Evolutionary conservation across 768 basidiomycete genomes (phyloP), one percentile per base, ranked within the genome.

Genomic region (Chalciporus piperatus): DNA sequence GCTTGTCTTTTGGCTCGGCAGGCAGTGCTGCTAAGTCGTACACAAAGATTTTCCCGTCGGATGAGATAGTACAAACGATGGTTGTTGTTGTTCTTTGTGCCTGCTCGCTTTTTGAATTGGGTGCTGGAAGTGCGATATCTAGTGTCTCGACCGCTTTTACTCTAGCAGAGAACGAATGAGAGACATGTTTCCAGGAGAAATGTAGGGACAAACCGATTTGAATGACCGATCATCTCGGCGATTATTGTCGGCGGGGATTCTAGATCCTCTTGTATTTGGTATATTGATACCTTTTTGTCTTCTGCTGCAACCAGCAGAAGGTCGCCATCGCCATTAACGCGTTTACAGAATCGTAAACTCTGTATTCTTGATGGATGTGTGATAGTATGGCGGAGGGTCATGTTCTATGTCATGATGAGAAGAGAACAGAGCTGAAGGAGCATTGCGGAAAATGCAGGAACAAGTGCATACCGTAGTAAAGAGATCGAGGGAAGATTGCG

Each of bases 291-390:
- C 61, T 89, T 89, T 58, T 88, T 92, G 66, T 98, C 93, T 70
- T 99, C 97, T 6, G 88, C 93, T 3, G 83, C 89, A 7, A 85
- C 90, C 45, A 96, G 75, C 7, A 98, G 72, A 28, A 95, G 66
- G 60, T 94, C 88, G 38, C 79, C 81, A 0, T 72, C 68, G 2
- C 77, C 79, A 22, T 72, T 70, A 0, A 80, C 76, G 41, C 83
- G 79, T 56, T 76, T 76, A 63, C 79, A 83, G 70, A 98, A 98
- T 46, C 76, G 78, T 42, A 92, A 66, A 59, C 89, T 89, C 56
- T 98, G 95, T 57, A 98, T 79, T 8, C 97, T 83, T 6, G 91
- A 84, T 1, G 87, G 75, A 57, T 96, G 92, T 0, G 73, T 75
- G 56, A 98, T 78, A 0, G 82, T 84, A 62, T 87, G 81, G 2